Conservation (phyloP, 2,329 filamentous ascomycete genomes). For the Arthrinium phaeospermum region DNA sequence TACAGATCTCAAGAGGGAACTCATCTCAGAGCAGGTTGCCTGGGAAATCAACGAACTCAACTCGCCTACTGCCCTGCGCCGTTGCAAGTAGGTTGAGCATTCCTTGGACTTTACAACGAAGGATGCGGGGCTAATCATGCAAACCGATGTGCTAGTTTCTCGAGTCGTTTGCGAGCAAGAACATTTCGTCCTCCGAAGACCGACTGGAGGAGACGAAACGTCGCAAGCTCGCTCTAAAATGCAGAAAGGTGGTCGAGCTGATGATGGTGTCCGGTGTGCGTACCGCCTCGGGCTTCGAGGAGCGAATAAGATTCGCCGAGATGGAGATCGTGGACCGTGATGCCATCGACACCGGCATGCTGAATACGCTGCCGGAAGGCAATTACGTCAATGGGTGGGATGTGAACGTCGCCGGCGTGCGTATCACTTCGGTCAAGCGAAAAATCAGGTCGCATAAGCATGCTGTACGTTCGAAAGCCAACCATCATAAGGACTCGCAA, state of each 20-base stretch:
- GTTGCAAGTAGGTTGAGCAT: conserved; percentile 75
- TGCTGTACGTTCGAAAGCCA: conserved; percentile 64
- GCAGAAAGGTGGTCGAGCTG: conserved; percentile 92
- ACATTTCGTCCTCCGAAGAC: conserved; percentile 96
- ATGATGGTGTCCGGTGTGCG: conserved; percentile 99
- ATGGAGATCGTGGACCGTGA: conserved; percentile 95
- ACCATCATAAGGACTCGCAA: background rate
- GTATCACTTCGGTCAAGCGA: conserved; percentile 79
- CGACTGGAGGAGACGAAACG: conserved; percentile 95
- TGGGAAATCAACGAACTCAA: conserved; percentile 93
- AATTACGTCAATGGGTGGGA: conserved; percentile 96
- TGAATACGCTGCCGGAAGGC: conserved; percentile 87
- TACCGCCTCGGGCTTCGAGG: conserved; percentile 95
- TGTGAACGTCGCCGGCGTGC: conserved; percentile 90
- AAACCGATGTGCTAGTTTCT: conserved; percentile 70
- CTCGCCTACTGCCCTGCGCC: conserved; percentile 89
- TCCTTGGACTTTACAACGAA: background rate
- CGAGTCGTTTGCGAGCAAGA: conserved; percentile 95
- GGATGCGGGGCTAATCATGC: conserved; percentile 15
- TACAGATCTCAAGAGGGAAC: conserved; percentile 91
- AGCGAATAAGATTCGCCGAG: conserved; percentile 94
- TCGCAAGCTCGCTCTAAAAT: conserved; percentile 88
- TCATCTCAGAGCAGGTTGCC: conserved; percentile 87
- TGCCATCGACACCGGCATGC: conserved; percentile 87
- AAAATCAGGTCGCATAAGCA: conserved; percentile 91